Percentiles rank a stretch among this genome's conserved stretches.
These are phyloP conservation scores for Thamnidium elegans DNA, from an alignment of 192 early-diverging fungal species.

Conservation along the genomic window DNA sequence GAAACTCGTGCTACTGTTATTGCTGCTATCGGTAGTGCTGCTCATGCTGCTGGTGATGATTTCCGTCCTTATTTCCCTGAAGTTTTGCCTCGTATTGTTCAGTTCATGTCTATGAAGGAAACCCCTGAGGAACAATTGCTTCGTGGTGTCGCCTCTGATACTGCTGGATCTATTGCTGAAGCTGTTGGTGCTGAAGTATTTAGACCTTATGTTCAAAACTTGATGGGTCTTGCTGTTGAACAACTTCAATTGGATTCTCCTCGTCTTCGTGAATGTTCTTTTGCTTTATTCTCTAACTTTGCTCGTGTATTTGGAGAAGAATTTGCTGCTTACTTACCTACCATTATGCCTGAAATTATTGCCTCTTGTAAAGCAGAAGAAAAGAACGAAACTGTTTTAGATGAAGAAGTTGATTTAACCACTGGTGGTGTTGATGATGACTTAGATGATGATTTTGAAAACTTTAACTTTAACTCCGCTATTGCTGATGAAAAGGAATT, in stretches of 20 bases:
- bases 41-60: constrained; percentile 73
- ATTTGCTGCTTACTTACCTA: constrained; percentile 71
- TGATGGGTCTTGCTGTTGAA: constrained; percentile 76
- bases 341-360: constrained; percentile 80
- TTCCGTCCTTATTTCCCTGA: constrained; percentile 79
- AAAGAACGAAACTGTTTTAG: constrained; percentile 39
- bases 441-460: constrained; percentile 58
- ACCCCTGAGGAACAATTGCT: constrained; percentile 72
- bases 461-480: constrained; percentile 68
- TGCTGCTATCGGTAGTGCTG: constrained; percentile 86
- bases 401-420: constrained; percentile 39
- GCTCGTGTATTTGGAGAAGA: constrained; percentile 80
- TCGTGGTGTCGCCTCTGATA: constrained; percentile 83
- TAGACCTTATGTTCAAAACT: constrained; percentile 67
- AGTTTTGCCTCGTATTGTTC: constrained; percentile 64
- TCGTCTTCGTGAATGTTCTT: constrained; percentile 80
- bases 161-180: constrained; percentile 80
- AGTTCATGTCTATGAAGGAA: constrained; percentile 67
- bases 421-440: constrained; percentile 48
- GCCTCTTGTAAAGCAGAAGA: constrained; percentile 78
- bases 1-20: constrained; percentile 77
- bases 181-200: constrained; percentile 84
- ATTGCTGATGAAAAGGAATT: constrained; percentile 93
- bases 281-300: constrained; percentile 82
- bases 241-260: constrained; percentile 72